phyloP scores from a whole-genome alignment of 2,329 filamentous ascomycete species.

The Diaporthe sp. region DNA sequence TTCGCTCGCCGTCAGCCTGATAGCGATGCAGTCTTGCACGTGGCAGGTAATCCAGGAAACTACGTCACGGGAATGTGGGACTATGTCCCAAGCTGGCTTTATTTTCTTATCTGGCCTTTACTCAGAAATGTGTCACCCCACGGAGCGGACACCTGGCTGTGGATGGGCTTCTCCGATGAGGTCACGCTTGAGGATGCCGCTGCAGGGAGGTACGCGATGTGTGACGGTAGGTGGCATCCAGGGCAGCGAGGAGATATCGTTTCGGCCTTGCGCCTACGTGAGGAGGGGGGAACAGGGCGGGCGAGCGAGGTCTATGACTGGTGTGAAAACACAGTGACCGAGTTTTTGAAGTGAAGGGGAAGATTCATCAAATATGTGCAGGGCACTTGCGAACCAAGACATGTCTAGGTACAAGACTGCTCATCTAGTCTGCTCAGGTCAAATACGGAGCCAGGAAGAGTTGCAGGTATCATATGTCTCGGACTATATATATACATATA shows the following conservation, averaged over 20 bases:
- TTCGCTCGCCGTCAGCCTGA: conserved; percentile 41
- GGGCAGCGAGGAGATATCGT: conserved; percentile 42
- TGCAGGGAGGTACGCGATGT: conserved; percentile 42
- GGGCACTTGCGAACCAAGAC: background rate
- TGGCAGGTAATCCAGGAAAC: conserved; percentile 21
- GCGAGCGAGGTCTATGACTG: conserved; percentile 41
- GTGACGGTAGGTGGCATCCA: conserved; percentile 44
- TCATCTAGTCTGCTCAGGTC: background rate
- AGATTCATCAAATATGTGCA: background rate
- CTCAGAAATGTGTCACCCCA: conserved; percentile 38
- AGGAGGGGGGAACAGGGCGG: conserved; percentile 40
- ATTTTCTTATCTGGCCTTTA: background rate
- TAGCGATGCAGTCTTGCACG: conserved; percentile 32
- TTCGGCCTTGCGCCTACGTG: conserved; percentile 34
- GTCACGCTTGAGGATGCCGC: conserved; percentile 41
- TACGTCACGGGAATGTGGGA: conserved; percentile 24
- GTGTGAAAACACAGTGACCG: conserved; percentile 37
- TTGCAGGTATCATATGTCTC: background rate
- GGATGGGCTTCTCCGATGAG: conserved; percentile 43
- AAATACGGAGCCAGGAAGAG: background rate
- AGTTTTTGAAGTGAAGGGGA: background rate
- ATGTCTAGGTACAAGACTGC: background rate
- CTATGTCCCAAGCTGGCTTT: background rate
- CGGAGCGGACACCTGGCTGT: conserved; percentile 43
- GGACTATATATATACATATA: background rate